phyloP scores from a whole-genome alignment of 1,284 basidiomycete genomes.

The Serendipita sp. region DNA sequence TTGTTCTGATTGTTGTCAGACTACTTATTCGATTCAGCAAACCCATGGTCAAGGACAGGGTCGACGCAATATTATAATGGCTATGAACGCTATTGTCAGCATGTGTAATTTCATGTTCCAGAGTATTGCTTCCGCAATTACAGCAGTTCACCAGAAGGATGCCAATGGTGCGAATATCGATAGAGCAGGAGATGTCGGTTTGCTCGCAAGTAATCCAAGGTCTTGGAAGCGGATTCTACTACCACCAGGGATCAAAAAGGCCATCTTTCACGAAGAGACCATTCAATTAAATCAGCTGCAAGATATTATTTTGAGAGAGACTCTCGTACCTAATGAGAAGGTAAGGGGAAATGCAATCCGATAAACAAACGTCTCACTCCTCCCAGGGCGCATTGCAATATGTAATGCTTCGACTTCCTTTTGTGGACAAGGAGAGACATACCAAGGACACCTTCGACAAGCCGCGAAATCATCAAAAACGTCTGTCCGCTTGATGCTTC shows the following conservation, averaged over 20 bases:
- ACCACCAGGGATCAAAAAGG: background rate
- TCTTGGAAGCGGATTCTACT: background rate
- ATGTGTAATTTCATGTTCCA: background rate
- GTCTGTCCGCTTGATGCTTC: background rate
- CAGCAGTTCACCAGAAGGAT: background rate
- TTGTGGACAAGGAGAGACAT: background rate
- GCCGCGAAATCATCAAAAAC: background rate
- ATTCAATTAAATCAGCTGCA: background rate
- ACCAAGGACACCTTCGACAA: background rate
- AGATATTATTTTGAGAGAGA: background rate
- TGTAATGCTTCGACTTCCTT: background rate
- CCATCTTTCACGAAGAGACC: background rate
- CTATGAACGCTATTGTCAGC: background rate
- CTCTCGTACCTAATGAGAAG: background rate
- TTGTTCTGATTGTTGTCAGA: background rate
- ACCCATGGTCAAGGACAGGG: too few relatives aligned
- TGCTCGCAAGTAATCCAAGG: background rate
- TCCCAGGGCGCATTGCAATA: background rate
- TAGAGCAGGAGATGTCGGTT: background rate
- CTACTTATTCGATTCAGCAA: too few relatives aligned
- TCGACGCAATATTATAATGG: background rate
- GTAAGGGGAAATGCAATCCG: background rate
- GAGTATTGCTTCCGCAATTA: background rate
- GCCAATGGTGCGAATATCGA: background rate
- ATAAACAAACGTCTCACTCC: background rate